Evolutionary conservation across 2,329 filamentous ascomycete species (phyloP).

Genomic region (Rhinocladiella similis): DNA sequence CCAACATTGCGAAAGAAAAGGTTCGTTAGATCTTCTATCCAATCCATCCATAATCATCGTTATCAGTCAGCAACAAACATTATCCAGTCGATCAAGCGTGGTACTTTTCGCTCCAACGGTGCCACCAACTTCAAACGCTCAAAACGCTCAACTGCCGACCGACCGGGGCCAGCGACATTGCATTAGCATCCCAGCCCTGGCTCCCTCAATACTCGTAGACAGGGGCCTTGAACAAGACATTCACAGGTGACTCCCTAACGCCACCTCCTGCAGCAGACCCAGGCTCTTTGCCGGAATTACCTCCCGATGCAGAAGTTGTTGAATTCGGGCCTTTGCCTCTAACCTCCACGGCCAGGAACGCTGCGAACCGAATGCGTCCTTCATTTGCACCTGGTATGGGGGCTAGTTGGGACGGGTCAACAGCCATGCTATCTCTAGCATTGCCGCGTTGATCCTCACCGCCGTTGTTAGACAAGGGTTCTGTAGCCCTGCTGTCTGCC

Average conservation of each 20-base stretch:
- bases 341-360: conserved; percentile 74
- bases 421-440: conserved; percentile 19
- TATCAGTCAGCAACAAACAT: background rate
- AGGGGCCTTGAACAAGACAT: conserved; percentile 73
- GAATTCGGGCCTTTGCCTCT: conserved; percentile 54
- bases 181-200: background rate
- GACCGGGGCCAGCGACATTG: background rate
- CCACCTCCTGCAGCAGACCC: conserved; percentile 21
- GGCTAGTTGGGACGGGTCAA: conserved; percentile 15
- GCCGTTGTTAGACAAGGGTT: conserved; percentile 19
- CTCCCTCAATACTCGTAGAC: conserved; percentile 53
- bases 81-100: background rate
- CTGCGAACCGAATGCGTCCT: conserved; percentile 69
- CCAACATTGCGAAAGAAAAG: background rate
- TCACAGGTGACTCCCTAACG: conserved; percentile 36
- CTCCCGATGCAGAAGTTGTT: conserved; percentile 4
- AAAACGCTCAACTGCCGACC: background rate
- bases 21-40: background rate
- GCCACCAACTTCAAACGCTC: background rate
- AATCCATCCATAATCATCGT: background rate
- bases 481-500: conserved; percentile 29
- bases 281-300: conserved; percentile 14
- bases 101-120: background rate
- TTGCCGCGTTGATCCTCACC: conserved; percentile 19
- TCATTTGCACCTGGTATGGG: conserved; percentile 27